Base-by-base conservation (phyloP, 805 yeast species). In the Helenozyma rhizophorensis region DNA sequence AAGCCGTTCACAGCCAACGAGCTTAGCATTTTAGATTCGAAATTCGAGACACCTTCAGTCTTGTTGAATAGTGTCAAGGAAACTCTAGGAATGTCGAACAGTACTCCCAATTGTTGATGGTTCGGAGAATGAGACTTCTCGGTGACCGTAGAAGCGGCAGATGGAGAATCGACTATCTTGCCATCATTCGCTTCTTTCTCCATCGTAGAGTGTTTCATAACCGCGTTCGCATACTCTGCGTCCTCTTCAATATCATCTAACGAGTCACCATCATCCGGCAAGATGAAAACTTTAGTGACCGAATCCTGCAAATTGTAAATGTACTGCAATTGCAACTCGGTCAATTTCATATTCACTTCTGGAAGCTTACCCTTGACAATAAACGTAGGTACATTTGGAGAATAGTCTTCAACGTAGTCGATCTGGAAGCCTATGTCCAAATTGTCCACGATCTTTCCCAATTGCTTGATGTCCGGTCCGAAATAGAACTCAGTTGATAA, bases 301-400 rank as follows among this genome's bases (percentile, higher is more conserved):
- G 78, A 68, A 28, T 71, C 74, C 2, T 73, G 60, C 30, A 87
- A 59, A n/a, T 70, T 59, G 46, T 76, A 48, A 27, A 87, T 48
- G 43, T 75, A 78, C 11, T 66, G 60, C 19, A 82, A 60, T 53
- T 89, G 97, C 21, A 75, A 54, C 46, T 89, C 96, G 0, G 95
- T 83, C 37, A 87, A 55, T 18, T 72, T 66, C 43, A 85, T 65
- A 27, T 76, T 74, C 10, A 82, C 65, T 8, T 83, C 81, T 1
- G 82, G 74, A 44, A 84, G 67, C 11, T 65, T 58, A 14, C 95
- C 89, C 0, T 48, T 44, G 0, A 84, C 61, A 1, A 59, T 57
- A 21, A 77, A 62, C 0, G 73, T 58, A 0, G 94, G 80, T 2
- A 67, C 48, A 2, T 51, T 57, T 2, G 50, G 48, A 1, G 43